Evolutionary conservation across 1,284 basidiomycete genomes (phyloP), one percentile per base, ranked within the genome.

Genomic region (Amylostereum areolatum): DNA sequence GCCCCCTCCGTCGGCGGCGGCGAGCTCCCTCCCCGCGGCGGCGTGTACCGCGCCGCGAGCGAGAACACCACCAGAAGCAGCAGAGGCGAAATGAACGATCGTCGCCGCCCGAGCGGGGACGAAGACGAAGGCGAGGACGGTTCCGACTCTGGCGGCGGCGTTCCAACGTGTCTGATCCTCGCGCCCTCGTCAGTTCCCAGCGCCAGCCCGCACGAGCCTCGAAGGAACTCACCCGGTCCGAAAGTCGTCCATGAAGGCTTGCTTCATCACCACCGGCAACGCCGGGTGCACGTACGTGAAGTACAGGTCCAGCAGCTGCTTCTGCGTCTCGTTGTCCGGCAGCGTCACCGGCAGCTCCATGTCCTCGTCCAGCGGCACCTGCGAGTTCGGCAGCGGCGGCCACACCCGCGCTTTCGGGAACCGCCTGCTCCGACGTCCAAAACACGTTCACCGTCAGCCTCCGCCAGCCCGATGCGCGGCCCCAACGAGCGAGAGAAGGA

Each of bases 371-470:
- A 55, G 64, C 43, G 44, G 61, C 40, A 53, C 56, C 2, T 56
- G 55, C 4, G 75, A 71, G 24, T 49, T 44, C 25, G 70, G 68
- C 31, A 85, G 67, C 3, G 80, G 81, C 0, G 89, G 91, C 91
- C 90, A 92, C 24, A 91, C 83, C 11, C 90, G 74, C 3, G 86
- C 84, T 57, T 81, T 83, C 0, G 89, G 90, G 65, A 92, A 92
- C 29, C 81, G 80, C 85, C 85, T 87, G 54, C 30, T 42, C 7
- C 42, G 18, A 29, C 34, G 42, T 41, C 29, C 25, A 2, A 12
- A 25, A 47, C 18, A 46, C 30, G 32, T 12, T 25, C 33, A 45
- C 42, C 10, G 9, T n/a, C n/a, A n/a, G n/a, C n/a, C n/a, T n/a
- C n/a, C n/a, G n/a, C n/a, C n/a, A 35, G n/a, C 33, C 8, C 12